These are phyloP conservation scores for Penicillium sp. DNA, from an alignment of 2,329 filamentous ascomycete genomes.

Conservation along the genomic window DNA sequence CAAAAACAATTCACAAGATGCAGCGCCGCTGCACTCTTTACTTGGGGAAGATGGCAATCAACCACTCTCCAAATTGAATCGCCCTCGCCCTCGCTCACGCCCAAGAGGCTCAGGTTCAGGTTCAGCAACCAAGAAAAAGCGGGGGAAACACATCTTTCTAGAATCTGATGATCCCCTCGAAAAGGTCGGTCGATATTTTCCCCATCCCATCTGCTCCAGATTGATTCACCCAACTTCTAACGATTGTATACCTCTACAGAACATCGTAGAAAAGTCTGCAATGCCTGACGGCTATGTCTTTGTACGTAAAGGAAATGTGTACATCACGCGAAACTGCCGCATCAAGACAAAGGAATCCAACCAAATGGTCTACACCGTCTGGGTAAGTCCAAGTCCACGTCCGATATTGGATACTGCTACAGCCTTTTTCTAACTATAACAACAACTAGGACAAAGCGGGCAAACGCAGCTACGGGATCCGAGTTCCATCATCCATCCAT, in stretches of 20 bases:
- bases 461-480: slow-evolving; percentile 46
- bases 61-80: neutral
- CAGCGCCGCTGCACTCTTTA: neutral
- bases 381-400: no score
- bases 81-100: neutral
- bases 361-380: slow-evolving; percentile 41
- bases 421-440: no score
- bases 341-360: slow-evolving; percentile 38
- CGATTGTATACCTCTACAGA: slow-evolving; percentile 25
- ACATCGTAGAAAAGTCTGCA: slow-evolving; percentile 32
- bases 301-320: slow-evolving; percentile 48
- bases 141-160: slow-evolving; percentile 14
- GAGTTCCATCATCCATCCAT: slow-evolving; percentile 47
- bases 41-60: neutral
- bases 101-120: neutral
- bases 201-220: no score
- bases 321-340: slow-evolving; percentile 49
- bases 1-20: neutral
- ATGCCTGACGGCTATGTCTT: slow-evolving; percentile 42
- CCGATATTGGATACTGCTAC: no score
- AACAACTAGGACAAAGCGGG: slow-evolving; percentile 31
- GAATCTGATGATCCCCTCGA: slow-evolving; percentile 32
- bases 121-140: slow-evolving; percentile 2
- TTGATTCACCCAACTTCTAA: no score
- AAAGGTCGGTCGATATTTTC: slow-evolving; percentile 24